Evolutionary conservation across 2,329 filamentous ascomycete genomes (phyloP), one percentile per base, ranked within the genome.

Genomic region (Aureobasidium namibiae): DNA sequence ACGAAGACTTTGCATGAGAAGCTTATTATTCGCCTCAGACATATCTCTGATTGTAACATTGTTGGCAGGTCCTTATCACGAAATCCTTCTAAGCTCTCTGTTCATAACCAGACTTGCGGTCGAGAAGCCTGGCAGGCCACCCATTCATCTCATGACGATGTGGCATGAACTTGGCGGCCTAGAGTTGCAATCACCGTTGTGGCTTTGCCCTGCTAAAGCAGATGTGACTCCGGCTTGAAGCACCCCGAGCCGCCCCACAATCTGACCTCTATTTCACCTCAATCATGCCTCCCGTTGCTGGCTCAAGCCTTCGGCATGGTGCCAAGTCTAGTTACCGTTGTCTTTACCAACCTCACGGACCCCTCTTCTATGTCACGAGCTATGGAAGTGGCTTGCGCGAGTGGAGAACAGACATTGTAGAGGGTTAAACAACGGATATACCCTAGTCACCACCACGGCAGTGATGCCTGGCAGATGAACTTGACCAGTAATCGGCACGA

Each of bases 291-390:
- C 7, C 7, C 38, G 39, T 24, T 44, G 29, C 10, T 26, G 52
- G 29, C 39, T 39, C 36, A 56, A 45, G 39, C 31, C 23, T 56
- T 54, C 24, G 26, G 24, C 38, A 41, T 54, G 36, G 36, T 54
- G 50, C 52, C 52, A 56, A 56, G 52, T 26, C 7, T 14, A 23
- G 5, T 56, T 36, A 14, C 52, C 52, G 38, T 39, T 56, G 52
- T 45, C 21, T 56, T 46, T 48, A 33, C 41, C 42, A 57, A 31
- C 54, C 53, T 46, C 34, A 46, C 41, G 42, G 42, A 57, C 42
- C 16, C n/a, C 31, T 38, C 14, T 11, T 21, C 23, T n/a, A 36
- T 45, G 52, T 56, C 52, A 56, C 52, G 29, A 36, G 52, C 26
- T 29, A 14, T 36, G 36, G 18, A 41, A 36, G 52, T 45, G 52